Evolutionary conservation across 176 grass and related monocot genomes (phyloP).

Genomic region (Oryza nivara): DNA sequence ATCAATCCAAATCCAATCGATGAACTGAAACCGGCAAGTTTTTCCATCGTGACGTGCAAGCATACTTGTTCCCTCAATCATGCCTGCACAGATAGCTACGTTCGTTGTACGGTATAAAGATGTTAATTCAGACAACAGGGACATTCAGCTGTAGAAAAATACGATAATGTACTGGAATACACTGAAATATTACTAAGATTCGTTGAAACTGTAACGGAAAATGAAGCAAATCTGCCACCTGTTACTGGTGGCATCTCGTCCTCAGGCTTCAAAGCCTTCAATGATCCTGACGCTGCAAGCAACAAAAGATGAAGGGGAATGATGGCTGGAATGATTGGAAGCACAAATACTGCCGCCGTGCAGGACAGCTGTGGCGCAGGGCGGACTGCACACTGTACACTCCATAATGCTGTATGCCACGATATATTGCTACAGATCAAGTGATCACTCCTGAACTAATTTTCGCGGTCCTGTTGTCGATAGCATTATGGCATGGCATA

Average conservation of each 20-base stretch:
- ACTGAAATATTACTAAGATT: not conserved
- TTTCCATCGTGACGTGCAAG: not conserved
- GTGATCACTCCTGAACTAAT: not conserved
- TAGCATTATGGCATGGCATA: not conserved
- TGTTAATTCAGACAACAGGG: not conserved
- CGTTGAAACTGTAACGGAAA: not conserved
- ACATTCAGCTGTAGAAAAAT: not conserved
- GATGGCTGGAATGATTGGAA: not conserved
- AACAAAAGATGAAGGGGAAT: not conserved
- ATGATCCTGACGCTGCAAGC: not conserved
- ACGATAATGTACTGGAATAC: not conserved
- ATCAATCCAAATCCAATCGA: not conserved
- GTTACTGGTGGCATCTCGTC: not conserved
- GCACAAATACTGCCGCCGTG: not conserved
- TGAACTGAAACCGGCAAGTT: not conserved
- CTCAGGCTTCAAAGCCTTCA: not conserved
- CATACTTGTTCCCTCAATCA: not conserved
- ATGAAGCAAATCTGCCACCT: not conserved
- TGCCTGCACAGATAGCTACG: not conserved
- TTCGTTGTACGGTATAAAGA: not conserved
- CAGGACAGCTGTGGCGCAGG: not conserved
- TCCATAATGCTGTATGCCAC: not conserved
- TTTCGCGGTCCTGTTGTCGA: not conserved
- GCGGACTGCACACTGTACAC: not conserved
- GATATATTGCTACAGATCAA: not conserved